A percentile compares a stretch with the other conserved stretches of the same genome.
Conservation (phyloP, 2,329 filamentous ascomycete species). For the Lasiodiplodia theobromae region DNA sequence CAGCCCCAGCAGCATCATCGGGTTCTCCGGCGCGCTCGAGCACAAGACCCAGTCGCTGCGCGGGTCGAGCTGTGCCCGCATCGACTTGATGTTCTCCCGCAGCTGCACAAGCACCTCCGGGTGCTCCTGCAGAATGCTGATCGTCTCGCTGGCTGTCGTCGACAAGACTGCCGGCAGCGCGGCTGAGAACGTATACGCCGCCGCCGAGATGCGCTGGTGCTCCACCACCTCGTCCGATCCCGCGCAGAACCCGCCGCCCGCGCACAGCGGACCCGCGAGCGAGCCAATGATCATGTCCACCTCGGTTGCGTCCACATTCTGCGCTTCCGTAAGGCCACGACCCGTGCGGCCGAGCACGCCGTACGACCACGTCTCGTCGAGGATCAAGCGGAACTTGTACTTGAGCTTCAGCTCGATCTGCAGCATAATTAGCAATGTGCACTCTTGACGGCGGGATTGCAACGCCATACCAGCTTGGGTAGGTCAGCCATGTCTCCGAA, state of each 20-base stretch:
- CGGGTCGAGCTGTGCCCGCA: conserved; percentile 88
- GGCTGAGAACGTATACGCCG: conserved; percentile 94
- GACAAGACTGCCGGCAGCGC: conserved; percentile 92
- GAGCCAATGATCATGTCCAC: conserved; percentile 98
- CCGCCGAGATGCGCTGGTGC: conserved; percentile 92
- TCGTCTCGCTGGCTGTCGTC: conserved; percentile 92
- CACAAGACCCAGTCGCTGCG: conserved; percentile 91
- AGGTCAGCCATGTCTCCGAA: conserved; percentile 85
- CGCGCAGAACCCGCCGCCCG: conserved; percentile 94
- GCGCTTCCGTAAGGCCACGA: conserved; percentile 90
- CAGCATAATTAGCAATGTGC: not conserved
- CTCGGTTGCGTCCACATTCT: conserved; percentile 91
- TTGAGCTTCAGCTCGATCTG: conserved; percentile 90
- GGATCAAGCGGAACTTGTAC: conserved; percentile 97
- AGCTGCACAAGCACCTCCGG: conserved; percentile 81
- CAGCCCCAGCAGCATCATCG: conserved; percentile 81
- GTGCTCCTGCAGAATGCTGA: conserved; percentile 83
- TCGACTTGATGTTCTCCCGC: conserved; percentile 83
- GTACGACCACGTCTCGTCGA: conserved; percentile 98
- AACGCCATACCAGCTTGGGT: conserved; percentile 75
- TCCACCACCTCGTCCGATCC: conserved; percentile 90
- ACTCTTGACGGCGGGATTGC: not conserved
- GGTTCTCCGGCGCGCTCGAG: conserved; percentile 83
- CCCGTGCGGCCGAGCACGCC: conserved; percentile 92
- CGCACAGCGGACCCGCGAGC: conserved; percentile 86